Evolutionary conservation across 2,329 filamentous ascomycete species (phyloP), one percentile per base, ranked within the genome.

Genomic region (Dothideomycetes sp.): DNA sequence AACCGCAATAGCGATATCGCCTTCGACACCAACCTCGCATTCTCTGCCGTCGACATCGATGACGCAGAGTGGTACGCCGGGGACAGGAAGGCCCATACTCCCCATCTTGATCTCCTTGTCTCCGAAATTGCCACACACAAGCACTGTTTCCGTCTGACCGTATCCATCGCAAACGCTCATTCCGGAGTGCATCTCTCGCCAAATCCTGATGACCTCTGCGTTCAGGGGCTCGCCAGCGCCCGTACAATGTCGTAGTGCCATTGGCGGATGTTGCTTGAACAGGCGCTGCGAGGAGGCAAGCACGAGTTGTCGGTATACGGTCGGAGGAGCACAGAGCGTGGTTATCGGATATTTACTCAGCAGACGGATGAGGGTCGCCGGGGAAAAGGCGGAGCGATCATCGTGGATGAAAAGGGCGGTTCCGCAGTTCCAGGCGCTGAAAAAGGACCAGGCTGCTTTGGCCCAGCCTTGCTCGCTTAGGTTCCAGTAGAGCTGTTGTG

Each of bases 381-480:
- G 44, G 24, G 47, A 51, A 46, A 64, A 64, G 2, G 60, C 38
- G 15, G 49, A 40, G 7, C 59, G 47, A 43, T 61, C 58, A 37
- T 64, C 61, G 45, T 64, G 53, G 15, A 64, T 51, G 43, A 64
- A 64, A 4, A 64, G 53, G 2, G 53, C 60, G 2, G 60, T 60
- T 8, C 61, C 61, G 38, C 56, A 60, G 37, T 61, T 63, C 59
- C 61, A 64, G 1, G 60, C 48, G 3, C 52, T 55, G 34, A 64
- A 58, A 41, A 56, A 62, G 3, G 61, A 55, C 60, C 60, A 64
- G 5, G 57, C 59, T 31, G 61, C 61, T 51, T 64, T 64, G 3
- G 59, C 61, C 61, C 61, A 64, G 24, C 61, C 60, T 54, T 64
- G 60, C 38, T 64, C 61, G 5, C 60, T 56, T 10, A 62, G 44